A percentile compares a stretch with the other conserved stretches of the same genome.
These are phyloP conservation scores for Ustanciosporium gigantosporum DNA, from an alignment of 1,284 basidiomycete genomes.

Conservation along the genomic window DNA sequence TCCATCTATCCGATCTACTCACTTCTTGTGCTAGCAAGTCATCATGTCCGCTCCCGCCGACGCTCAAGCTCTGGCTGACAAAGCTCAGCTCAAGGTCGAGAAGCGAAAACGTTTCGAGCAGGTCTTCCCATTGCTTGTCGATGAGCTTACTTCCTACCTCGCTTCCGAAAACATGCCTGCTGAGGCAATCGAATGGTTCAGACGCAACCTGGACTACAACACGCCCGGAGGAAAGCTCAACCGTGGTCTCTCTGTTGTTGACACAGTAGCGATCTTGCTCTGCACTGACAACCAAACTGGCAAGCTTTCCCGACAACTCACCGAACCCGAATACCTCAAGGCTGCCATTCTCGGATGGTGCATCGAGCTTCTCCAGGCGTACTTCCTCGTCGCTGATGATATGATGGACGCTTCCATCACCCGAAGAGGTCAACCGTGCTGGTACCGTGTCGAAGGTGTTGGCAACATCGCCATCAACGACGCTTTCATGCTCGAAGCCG, in stretches of 20 bases:
- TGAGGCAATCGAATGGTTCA: conserved; percentile 81
- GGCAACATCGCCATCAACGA: conserved; percentile 94
- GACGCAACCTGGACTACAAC: conserved; percentile 78
- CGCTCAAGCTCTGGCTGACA: conserved; percentile 24
- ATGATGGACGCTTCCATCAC: conserved; percentile 96
- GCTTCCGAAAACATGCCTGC: conserved; percentile 69
- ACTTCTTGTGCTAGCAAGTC: too few relatives aligned
- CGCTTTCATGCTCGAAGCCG: conserved; percentile 90
- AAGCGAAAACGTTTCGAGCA: conserved; percentile 63
- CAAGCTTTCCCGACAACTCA: conserved; percentile 62
- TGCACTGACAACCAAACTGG: conserved; percentile 67
- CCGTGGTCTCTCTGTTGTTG: conserved; percentile 90
- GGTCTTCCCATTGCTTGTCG: conserved; percentile 66
- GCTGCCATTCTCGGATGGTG: conserved; percentile 94
- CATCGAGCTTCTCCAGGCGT: conserved; percentile 96
- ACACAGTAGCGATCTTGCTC: conserved; percentile 82
- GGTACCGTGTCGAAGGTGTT: conserved; percentile 72
- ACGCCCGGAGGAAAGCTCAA: conserved; percentile 96
- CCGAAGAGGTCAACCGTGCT: conserved; percentile 96
- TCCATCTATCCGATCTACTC: too few relatives aligned
- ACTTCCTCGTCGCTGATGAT: conserved; percentile 96
- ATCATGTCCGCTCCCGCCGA: conserved; percentile 29
- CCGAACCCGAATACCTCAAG: conserved; percentile 75
- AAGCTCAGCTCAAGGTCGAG: conserved; percentile 54
- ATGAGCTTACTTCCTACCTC: conserved; percentile 70